phyloP scores from a whole-genome alignment of 257 asterid genomes.

The Rehmannia glutinosa region DNA sequence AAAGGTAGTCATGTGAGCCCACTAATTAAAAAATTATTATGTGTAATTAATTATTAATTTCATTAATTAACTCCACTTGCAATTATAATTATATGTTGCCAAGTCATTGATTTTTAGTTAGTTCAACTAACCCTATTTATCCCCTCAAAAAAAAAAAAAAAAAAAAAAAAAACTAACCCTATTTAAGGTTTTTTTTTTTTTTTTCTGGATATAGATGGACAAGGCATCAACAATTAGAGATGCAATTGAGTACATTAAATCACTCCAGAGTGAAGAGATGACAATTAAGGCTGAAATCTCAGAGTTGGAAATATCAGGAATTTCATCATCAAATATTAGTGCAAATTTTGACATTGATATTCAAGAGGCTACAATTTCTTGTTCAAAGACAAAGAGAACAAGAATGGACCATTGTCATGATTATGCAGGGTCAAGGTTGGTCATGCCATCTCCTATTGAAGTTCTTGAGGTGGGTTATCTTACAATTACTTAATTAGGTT shows the following conservation, averaged over 20 bases:
- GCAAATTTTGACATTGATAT: conserved; percentile 34
- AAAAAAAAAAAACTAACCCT: too few relatives aligned
- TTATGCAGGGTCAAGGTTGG: conserved; percentile 15
- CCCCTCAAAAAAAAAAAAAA: too few relatives aligned
- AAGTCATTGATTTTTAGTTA: too few relatives aligned
- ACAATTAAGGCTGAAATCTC: conserved; percentile 46
- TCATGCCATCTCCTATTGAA: conserved; percentile 40
- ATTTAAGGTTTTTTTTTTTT: too few relatives aligned
- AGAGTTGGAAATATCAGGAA: conserved; percentile 40
- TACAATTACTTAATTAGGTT: background rate
- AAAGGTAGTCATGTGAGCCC: conserved; percentile 37
- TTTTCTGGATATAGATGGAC: conserved; percentile 58
- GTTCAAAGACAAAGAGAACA: conserved; percentile 35
- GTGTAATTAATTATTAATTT: background rate
- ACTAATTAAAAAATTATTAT: too few relatives aligned
- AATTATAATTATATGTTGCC: too few relatives aligned
- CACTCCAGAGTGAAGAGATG: conserved; percentile 48
- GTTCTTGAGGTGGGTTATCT: conserved; percentile 52
- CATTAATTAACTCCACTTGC: background rate
- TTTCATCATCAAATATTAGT: conserved; percentile 4
- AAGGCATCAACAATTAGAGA: conserved; percentile 79
- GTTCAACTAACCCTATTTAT: too few relatives aligned
- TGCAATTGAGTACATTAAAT: conserved; percentile 61
- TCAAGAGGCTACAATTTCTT: conserved; percentile 20
- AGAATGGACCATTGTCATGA: conserved; percentile 25